Evolutionary conservation across 1,139 yeast species (phyloP), one percentile per base, ranked within the genome.

Genomic region (Entelexis paramagnoliae): DNA sequence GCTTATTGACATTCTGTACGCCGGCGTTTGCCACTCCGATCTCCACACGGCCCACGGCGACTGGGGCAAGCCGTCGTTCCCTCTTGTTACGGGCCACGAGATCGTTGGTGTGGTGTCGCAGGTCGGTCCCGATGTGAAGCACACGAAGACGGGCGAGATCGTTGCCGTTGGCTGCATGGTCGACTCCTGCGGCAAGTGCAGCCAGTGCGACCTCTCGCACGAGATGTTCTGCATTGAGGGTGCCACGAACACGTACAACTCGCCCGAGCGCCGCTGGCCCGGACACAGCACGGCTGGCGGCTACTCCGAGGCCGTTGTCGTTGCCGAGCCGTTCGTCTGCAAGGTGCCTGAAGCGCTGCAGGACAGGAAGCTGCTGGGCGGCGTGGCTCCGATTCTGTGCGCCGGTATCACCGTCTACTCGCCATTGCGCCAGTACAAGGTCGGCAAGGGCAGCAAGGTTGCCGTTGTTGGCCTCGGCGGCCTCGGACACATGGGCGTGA

Each of bases 1-100:
- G 30, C 77, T 73, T 20, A 63, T 78, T 58, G 66, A 75, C 63
- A 72, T 68, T 51, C 65, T 69, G 50, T 71, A 71, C 51, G 77
- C 84, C 63, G 84, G 85, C 33, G 71, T 80, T 55, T 80, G 87
- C 67, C 83, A 82, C 30, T 71, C 80, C 13, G 83, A 78, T 60
- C 63, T 75, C 55, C 80, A 75, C 62, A 70, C 75, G 38, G 65
- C 69, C 46, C 62, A 64, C 51, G 74, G 72, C 42, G 67, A 69
- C 56, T 71, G 76, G 75, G 67, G 68, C 9, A 60, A 62, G 7
- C 56, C 63, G 54, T 43, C 60, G 61, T 59, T 60, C 59, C 61
- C 75, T 54, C 53, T 62, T 54, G 71, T 69, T 13, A 72, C 71
- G 3, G 76, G 76, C 30, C 79, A 76, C 65, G 85, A 79, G 63